Evolutionary conservation across 805 yeast species (phyloP).

Genomic region (Kregervanrija pseudodelftensis): DNA sequence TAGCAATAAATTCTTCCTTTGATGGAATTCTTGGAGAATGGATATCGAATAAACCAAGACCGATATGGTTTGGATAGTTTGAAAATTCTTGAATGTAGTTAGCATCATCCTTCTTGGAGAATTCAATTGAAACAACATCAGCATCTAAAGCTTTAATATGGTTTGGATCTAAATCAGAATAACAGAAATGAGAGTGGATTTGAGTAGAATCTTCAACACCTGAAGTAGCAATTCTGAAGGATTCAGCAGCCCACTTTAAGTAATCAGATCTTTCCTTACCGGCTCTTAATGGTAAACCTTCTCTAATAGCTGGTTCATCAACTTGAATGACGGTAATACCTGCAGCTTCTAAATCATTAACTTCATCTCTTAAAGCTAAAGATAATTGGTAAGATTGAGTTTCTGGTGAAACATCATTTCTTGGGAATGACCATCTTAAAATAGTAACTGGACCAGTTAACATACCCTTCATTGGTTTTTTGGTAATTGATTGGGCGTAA

Average conservation of each 20-base stretch:
- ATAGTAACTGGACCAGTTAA: constrained; percentile 99
- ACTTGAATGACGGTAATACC: constrained; percentile 98
- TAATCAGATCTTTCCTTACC: constrained; percentile 95
- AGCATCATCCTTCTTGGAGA: constrained; percentile 99
- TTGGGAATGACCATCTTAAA: constrained; percentile 99
- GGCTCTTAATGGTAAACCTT: constrained; percentile 98
- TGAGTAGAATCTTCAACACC: constrained; percentile 94
- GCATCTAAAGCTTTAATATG: constrained; percentile 99
- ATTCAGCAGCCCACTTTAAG: constrained; percentile 98
- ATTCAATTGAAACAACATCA: constrained; percentile 98
- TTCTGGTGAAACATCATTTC: constrained; percentile 92
- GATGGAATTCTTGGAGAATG: constrained; percentile 99
- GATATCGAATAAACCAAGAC: constrained; percentile 97
- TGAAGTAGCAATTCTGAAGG: constrained; percentile 98
- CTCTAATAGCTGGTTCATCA: constrained; percentile 99
- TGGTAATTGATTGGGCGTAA: constrained; percentile 94
- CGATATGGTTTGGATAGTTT: constrained; percentile 98
- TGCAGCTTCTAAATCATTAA: constrained; percentile 94
- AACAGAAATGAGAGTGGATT: constrained; percentile 99
- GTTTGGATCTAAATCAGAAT: constrained; percentile 99
- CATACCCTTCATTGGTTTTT: constrained; percentile 99
- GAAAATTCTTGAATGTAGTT: constrained; percentile 96
- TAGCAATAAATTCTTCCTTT: constrained; percentile 88
- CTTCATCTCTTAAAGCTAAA: constrained; percentile 97
- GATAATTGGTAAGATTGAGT: constrained; percentile 95